Evolutionary conservation across 306 rosid species (phyloP).

Genomic region (Coriaria nepalensis): DNA sequence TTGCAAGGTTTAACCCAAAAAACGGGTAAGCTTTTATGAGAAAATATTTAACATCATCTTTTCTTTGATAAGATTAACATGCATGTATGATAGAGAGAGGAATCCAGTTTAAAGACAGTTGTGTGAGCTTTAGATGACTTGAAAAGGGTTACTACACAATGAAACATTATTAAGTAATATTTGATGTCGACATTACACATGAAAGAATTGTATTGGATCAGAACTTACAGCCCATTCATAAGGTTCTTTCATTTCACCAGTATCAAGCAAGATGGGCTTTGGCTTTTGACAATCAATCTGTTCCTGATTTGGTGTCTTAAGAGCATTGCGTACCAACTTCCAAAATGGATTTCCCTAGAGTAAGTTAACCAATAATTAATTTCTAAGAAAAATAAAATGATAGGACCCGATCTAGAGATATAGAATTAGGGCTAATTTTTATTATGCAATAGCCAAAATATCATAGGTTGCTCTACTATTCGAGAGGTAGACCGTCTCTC

Average conservation of each 20-base stretch:
- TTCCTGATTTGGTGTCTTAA: constrained; percentile 52
- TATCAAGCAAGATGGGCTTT: constrained; percentile 86
- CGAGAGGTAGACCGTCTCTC: too few species aligned
- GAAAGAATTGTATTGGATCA: too few species aligned
- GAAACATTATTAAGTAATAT: not conserved
- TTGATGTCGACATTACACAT: not conserved
- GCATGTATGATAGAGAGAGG: too few species aligned
- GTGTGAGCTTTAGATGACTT: not conserved
- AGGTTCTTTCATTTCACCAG: constrained; percentile 83
- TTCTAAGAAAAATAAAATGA: not conserved
- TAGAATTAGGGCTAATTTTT: too few species aligned
- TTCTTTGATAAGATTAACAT: too few species aligned
- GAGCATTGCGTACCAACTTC: constrained; percentile 57
- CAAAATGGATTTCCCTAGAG: constrained; percentile 77
- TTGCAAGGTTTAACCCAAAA: too few species aligned
- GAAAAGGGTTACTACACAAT: constrained; percentile 2
- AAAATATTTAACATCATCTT: too few species aligned
- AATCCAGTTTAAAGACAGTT: not conserved
- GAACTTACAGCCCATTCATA: constrained; percentile 94
- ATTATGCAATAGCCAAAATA: too few species aligned
- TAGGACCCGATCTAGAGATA: too few species aligned
- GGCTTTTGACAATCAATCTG: constrained; percentile 71
- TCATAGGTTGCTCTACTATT: too few species aligned
- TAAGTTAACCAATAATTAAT: constrained; percentile 15
- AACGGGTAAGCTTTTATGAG: too few species aligned